Base-by-base conservation (phyloP, 148 eudicot species). In the Silene conica region DNA sequence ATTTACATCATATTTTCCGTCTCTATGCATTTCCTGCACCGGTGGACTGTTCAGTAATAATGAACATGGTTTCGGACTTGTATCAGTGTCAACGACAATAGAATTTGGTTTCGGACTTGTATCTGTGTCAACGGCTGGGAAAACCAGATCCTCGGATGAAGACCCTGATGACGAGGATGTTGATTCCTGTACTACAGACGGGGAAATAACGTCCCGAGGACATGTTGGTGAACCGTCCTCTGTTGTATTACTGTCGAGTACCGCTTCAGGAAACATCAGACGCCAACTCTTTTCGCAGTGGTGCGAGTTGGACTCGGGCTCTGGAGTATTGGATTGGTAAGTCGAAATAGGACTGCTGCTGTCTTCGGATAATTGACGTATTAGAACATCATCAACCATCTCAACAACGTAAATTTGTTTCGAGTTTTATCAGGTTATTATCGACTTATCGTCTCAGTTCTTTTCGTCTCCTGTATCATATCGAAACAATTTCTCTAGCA, bases 21-120 rank as follows among this genome's bases (percentile, higher is more conserved):
- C 31, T 74, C 84, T 75, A 28, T 80, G 82, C 91, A 87, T 87
- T 4, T 71, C 69, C 74, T 89, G 94, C 20, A 65, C 8, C 10
- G 85, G 20, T 12, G 89, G 94, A 7, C 26, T 70, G 63, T 68
- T 72, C 60, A 75, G 71, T 4, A 76, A 72, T 22, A 80, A 76
- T 23, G 70, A 8, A 22, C 0, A 25, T 25, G 60, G 1, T 25
- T 5, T 57, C 19, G 56, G 16, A 62, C n/a, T n/a, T 41, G 48
- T 28, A 52, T 70, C 46, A 3, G 25, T 28, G 68, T 3, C 52
- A 48, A 43, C 8, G n/a, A n/a, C n/a, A n/a, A n/a, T n/a, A n/a
- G n/a, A n/a, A n/a, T n/a, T n/a, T 25, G 60, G 1, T 25, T 5
- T 57, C 19, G 56, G 16, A 62, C n/a, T n/a, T 41, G 48, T 28